Conservation (phyloP, 140 eudicot species). For the Anethum foeniculum region DNA sequence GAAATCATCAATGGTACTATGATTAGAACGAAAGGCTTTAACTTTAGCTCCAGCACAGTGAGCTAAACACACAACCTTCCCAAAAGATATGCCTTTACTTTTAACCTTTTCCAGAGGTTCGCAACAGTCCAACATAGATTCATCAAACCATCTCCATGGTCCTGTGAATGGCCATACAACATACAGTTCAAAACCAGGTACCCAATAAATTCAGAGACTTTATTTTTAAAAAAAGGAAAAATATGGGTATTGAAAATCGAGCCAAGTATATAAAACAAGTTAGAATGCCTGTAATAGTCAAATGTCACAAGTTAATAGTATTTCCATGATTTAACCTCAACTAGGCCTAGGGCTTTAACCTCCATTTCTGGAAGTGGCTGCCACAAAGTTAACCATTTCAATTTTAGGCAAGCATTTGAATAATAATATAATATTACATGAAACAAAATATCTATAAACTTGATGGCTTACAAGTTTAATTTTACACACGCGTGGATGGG, state of each 20-base stretch:
- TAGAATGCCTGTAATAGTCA: neutral
- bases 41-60: conserved; percentile 95
- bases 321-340: neutral
- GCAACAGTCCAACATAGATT: conserved; percentile 90
- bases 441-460: no score
- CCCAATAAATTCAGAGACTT: neutral
- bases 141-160: conserved; percentile 99
- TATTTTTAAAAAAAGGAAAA: neutral
- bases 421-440: no score
- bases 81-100: conserved; percentile 83
- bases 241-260: neutral
- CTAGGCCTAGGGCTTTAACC: neutral
- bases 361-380: neutral
- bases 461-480: neutral
- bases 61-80: conserved; percentile 86
- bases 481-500: neutral
- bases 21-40: conserved; percentile 70
- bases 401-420: neutral
- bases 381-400: neutral
- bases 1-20: conserved; percentile 69
- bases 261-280: neutral
- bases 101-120: conserved; percentile 89
- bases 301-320: neutral
- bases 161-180: conserved; percentile 31
- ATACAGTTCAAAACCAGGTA: neutral